A percentile compares a stretch with the other conserved stretches of the same genome.
These are phyloP conservation scores for Coemansia sp. DNA, from an alignment of 192 early-diverging fungal species.

Conservation along the genomic window DNA sequence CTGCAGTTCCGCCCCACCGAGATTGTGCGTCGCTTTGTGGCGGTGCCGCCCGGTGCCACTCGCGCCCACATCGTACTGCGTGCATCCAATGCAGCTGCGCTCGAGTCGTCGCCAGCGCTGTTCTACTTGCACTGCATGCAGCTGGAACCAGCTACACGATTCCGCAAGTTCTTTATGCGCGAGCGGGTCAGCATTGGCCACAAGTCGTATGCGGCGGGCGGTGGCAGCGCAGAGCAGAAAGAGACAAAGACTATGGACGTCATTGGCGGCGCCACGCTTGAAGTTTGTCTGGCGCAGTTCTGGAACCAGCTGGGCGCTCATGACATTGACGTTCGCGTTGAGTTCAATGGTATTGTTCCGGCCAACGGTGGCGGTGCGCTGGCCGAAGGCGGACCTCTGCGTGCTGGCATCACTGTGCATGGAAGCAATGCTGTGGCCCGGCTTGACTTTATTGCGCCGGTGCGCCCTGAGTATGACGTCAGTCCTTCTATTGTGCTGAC, in stretches of 20 bases:
- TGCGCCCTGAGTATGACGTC: constrained; percentile 74
- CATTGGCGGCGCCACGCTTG: constrained; percentile 68
- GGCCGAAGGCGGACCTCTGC: constrained; percentile 17
- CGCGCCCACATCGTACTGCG: constrained; percentile 57
- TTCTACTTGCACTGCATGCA: constrained; percentile 77
- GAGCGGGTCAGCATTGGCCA: constrained; percentile 60
- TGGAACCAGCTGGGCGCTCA: constrained; percentile 80
- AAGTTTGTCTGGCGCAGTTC: constrained; percentile 84
- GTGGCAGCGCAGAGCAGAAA: constrained; percentile 58
- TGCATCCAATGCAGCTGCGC: constrained; percentile 30
- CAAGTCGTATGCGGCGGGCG: constrained; percentile 62
- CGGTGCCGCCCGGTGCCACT: constrained; percentile 82
- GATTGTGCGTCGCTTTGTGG: constrained; percentile 78
- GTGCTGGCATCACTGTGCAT: constrained; percentile 34
- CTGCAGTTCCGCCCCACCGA: constrained; percentile 73
- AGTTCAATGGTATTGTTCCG: constrained; percentile 77
- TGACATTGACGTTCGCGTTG: constrained; percentile 64
- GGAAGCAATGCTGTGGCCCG: constrained; percentile 61
- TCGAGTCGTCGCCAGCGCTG: constrained; percentile 55
- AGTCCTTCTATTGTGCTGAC: constrained; percentile 57
- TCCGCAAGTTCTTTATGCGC: constrained; percentile 59
- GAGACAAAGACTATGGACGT: constrained; percentile 61
- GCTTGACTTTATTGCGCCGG: constrained; percentile 65
- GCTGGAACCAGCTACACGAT: constrained; percentile 68
- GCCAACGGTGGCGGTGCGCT: constrained; percentile 37